phyloP scores from a whole-genome alignment of 495 filamentous ascomycete genomes.

The Talaromyces thailandensis region DNA sequence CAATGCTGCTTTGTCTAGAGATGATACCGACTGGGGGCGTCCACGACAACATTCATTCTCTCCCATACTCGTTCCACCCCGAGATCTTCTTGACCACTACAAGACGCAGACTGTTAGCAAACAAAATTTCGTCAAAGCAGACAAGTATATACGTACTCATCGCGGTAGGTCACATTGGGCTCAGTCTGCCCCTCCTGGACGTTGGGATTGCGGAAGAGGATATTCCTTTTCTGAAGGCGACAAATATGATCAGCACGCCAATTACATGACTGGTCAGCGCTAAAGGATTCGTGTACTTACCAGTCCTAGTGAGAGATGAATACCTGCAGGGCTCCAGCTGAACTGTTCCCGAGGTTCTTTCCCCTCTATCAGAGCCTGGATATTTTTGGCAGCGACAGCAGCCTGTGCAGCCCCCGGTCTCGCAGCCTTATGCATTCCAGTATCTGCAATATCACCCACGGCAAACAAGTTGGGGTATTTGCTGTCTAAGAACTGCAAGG shows the following conservation, averaged over 20 bases:
- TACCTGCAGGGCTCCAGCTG: conserved; percentile 26
- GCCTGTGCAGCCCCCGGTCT: conserved; percentile 44
- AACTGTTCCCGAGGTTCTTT: conserved; percentile 19
- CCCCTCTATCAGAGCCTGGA: conserved; percentile 36
- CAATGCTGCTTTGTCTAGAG: conserved; percentile 7
- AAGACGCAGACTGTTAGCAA: conserved; percentile 10
- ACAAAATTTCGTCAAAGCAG: neutral
- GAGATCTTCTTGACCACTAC: conserved; percentile 39
- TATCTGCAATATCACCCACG: conserved; percentile 54
- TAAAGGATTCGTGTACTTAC: conserved; percentile 20
- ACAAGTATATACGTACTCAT: conserved; percentile 29
- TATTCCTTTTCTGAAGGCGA: conserved; percentile 30
- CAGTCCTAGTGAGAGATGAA: conserved; percentile 45
- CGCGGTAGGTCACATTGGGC: conserved; percentile 29
- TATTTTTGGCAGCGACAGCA: conserved; percentile 43
- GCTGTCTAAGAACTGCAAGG: conserved; percentile 44
- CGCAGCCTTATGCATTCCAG: conserved; percentile 46
- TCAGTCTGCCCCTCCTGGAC: conserved; percentile 32
- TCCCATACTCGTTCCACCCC: conserved; percentile 39
- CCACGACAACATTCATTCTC: conserved; percentile 24
- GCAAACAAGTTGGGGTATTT: conserved; percentile 45
- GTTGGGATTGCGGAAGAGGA: conserved; percentile 42
- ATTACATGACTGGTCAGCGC: neutral
- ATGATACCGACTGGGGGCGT: conserved; percentile 27
- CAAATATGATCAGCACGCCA: neutral